Evolutionary conservation across 371 early-diverging fungal genomes (phyloP), one percentile per base, ranked within the genome.

Genomic region (Basidiobolus meristosporus): DNA sequence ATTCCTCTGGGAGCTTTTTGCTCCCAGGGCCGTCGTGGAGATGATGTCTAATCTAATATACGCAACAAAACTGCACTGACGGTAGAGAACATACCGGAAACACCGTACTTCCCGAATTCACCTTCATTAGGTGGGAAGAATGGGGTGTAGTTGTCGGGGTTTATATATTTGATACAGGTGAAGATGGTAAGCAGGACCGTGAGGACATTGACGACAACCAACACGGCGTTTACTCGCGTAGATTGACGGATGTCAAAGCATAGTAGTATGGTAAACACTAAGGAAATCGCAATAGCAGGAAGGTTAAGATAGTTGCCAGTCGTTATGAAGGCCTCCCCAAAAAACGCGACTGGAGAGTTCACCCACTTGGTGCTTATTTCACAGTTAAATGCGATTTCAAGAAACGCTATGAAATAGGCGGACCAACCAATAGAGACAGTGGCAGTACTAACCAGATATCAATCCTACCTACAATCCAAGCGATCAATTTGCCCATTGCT

Each of bases 1-100:
- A 52, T 90, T 85, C 6, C 74, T 60, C 26, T 72, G 68, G 17
- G 92, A 90, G 22, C 80, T 70, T 42, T 65, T 69, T 17, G 82
- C 66, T 59, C 90, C 92, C 54, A 82, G 77, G 2, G 92, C 79
- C 1, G 77, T 74, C 0, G 90, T 88, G 0, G 87, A 79, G 10
- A 90, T 79, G 7, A 82, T 70, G 52, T 89, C 91, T 54, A 87
- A 88, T 15, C 90, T 88, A 54, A 82, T 78, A 46, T 82, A 88
- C 11, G 85, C 75, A 46, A 89, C 89, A 89, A 87, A 6, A 89
- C 85, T 0, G 70, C 64, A n/a, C 71, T 66, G 7, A 85, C 70
- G 4, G 71, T 84, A 23, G 77, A 63, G 44, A 85, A 68, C 10
- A 90, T 50, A 23, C 88, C 90, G 7, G 51, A 40, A 1, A 53